Evolutionary conservation across 768 basidiomycete species (phyloP).

Genomic region (Coprinopsis strossmayeri): DNA sequence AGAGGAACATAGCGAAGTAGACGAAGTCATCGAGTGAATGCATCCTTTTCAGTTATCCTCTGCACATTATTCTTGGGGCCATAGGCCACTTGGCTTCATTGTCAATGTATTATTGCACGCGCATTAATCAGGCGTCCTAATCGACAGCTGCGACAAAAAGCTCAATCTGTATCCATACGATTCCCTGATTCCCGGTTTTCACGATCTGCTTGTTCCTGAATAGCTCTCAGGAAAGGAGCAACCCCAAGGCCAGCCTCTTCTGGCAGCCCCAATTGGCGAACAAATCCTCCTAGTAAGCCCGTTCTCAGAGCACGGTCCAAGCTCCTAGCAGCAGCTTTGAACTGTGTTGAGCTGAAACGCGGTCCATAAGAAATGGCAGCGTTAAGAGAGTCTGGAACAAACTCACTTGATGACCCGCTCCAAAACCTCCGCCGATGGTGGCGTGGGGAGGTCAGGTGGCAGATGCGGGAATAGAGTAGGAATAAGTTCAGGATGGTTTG

Average conservation of each 20-base stretch:
- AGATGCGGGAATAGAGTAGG: slow-evolving; percentile 73
- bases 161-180: slow-evolving; percentile 75
- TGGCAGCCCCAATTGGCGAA: slow-evolving; percentile 73
- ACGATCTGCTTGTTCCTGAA: slow-evolving; percentile 66
- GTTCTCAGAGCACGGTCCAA: slow-evolving; percentile 83
- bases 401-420: slow-evolving; percentile 60
- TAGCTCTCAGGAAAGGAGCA: slow-evolving; percentile 71
- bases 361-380: too few species aligned
- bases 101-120: too few species aligned
- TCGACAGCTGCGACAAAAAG: too few species aligned
- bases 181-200: slow-evolving; percentile 33
- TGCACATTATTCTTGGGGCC: not conserved
- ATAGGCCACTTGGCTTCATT: too few species aligned
- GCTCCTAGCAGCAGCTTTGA: slow-evolving; percentile 70
- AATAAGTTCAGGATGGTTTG: slow-evolving; percentile 61
- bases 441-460: slow-evolving; percentile 67
- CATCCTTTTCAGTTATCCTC: not conserved
- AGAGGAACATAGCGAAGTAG: slow-evolving; percentile 53
- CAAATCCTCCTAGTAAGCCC: slow-evolving; percentile 69
- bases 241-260: slow-evolving; percentile 80
- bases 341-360: slow-evolving; percentile 76
- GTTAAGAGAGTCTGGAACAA: too few species aligned
- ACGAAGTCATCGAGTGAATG: slow-evolving; percentile 44
- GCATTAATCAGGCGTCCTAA: too few species aligned
- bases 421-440: slow-evolving; percentile 63